A percentile compares a stretch with the other conserved stretches of the same genome.
Conservation (phyloP, 116 monocot species). For the Papilionanthe hybrid region DNA sequence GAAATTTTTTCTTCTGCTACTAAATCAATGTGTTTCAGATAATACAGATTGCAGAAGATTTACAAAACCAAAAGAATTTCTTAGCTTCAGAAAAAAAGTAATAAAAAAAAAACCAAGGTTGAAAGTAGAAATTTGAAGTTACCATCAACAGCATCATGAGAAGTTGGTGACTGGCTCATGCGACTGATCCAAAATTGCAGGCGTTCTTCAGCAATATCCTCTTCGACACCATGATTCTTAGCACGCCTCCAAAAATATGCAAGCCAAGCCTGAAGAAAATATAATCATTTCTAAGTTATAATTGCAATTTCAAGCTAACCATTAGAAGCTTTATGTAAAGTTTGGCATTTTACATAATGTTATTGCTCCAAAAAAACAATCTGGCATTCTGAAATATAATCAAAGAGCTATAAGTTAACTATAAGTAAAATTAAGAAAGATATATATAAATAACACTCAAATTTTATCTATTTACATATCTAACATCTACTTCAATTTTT, state of each 20-base stretch:
- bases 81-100: neutral
- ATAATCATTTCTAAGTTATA: constrained; percentile 1
- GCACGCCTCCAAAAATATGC: constrained; percentile 88
- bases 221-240: constrained; percentile 61
- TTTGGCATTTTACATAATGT: too few relatives aligned
- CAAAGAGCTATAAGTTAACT: too few relatives aligned
- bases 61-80: neutral
- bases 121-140: constrained; percentile 1
- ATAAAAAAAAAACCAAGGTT: neutral
- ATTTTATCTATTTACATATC: too few relatives aligned
- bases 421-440: too few relatives aligned
- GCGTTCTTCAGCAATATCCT: constrained; percentile 78
- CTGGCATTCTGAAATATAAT: too few relatives aligned
- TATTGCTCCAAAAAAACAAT: too few relatives aligned
- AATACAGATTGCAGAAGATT: neutral
- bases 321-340: too few relatives aligned
- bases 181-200: constrained; percentile 60
- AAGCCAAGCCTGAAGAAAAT: constrained; percentile 63
- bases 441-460: too few relatives aligned
- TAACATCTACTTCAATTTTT: too few relatives aligned
- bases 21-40: neutral
- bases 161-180: constrained; percentile 41
- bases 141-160: constrained; percentile 92
- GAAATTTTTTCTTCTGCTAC: neutral
- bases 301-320: too few relatives aligned